phyloP scores from a whole-genome alignment of 2,329 filamentous ascomycete genomes.

The Pseudogymnoascus verrucosus region DNA sequence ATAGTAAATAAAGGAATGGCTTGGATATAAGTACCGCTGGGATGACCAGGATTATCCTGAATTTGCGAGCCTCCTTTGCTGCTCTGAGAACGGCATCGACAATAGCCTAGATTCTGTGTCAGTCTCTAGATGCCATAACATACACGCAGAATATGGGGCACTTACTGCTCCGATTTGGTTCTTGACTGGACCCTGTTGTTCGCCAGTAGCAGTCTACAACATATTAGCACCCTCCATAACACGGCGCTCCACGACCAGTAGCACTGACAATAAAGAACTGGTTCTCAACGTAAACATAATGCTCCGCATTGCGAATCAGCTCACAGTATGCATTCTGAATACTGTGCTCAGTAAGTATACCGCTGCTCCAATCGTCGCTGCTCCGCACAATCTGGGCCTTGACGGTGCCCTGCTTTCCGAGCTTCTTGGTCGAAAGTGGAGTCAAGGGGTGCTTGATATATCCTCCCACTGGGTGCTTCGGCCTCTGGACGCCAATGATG shows the following conservation, averaged over 20 bases:
- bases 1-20: background rate
- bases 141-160: background rate
- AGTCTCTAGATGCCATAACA: background rate
- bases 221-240: constrained; percentile 33
- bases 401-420: constrained; percentile 60
- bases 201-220: constrained; percentile 65
- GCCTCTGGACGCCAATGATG: constrained; percentile 78
- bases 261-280: constrained; percentile 71
- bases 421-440: constrained; percentile 58
- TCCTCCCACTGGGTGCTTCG: constrained; percentile 79
- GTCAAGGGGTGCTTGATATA: constrained; percentile 75
- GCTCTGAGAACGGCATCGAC: constrained; percentile 83
- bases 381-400: constrained; percentile 82
- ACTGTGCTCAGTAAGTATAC: constrained; percentile 74
- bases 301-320: constrained; percentile 76
- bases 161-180: constrained; percentile 66
- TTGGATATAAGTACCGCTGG: constrained; percentile 43
- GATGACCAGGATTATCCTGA: constrained; percentile 82
- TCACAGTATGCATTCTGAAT: constrained; percentile 85
- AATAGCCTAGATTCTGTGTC: constrained; percentile 47
- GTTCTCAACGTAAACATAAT: constrained; percentile 96
- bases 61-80: constrained; percentile 75
- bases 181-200: constrained; percentile 76
- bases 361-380: constrained; percentile 88
- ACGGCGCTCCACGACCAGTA: background rate